phyloP scores from a whole-genome alignment of 163 green algal species.

The Volvox carteri region DNA sequence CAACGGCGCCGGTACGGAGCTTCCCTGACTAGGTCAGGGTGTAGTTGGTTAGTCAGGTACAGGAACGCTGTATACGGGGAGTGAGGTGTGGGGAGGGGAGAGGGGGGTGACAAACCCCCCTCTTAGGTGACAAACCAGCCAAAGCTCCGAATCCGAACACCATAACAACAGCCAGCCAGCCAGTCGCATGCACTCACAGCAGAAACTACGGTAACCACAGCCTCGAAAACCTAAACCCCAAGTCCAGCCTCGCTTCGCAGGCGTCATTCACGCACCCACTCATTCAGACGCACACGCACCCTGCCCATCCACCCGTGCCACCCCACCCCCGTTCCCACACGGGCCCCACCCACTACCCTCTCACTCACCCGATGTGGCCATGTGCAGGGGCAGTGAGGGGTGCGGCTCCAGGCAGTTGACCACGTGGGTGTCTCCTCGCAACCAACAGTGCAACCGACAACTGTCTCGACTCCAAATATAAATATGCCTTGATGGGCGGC shows the following conservation, averaged over 20 bases:
- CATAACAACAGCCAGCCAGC: too few species aligned
- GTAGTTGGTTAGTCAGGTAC: neutral
- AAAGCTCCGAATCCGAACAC: too few species aligned
- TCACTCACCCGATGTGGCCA: constrained; percentile 76
- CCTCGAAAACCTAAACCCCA: too few species aligned
- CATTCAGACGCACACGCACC: neutral
- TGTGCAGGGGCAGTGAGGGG: constrained; percentile 72
- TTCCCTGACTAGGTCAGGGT: neutral
- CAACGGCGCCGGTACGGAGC: neutral
- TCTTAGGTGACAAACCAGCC: too few species aligned
- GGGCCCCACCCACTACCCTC: neutral
- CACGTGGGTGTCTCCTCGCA: constrained; percentile 59
- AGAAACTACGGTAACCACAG: too few species aligned
- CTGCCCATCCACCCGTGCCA: neutral
- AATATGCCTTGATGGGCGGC: constrained; percentile 58
- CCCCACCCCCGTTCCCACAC: neutral
- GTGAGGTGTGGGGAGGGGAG: neutral
- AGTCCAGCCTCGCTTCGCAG: too few species aligned
- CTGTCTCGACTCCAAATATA: constrained; percentile 73
- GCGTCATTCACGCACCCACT: neutral
- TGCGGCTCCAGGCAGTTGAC: constrained; percentile 89
- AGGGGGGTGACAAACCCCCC: too few species aligned
- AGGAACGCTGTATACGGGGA: neutral
- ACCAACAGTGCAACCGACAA: constrained; percentile 44
- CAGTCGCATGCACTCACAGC: too few species aligned